Conservation (phyloP, 257 asterid species). For the Linderniella brevidens region DNA sequence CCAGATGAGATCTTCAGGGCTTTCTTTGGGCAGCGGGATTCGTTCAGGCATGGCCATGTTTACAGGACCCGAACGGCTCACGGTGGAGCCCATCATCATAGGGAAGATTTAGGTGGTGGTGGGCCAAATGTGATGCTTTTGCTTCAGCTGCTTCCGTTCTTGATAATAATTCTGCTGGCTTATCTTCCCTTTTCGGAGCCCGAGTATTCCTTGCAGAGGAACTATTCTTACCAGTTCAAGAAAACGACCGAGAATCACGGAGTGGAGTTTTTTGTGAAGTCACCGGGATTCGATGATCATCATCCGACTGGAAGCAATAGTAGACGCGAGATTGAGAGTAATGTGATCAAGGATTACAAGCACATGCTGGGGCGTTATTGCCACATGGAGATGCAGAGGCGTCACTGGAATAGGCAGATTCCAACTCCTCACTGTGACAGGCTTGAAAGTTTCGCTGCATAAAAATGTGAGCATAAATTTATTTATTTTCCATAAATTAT, state of each 20-base stretch:
- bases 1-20: constrained; percentile 92
- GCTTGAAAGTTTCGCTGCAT: constrained; percentile 51
- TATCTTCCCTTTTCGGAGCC: constrained; percentile 97
- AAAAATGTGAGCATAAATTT: constrained; percentile 14
- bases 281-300: constrained; percentile 45
- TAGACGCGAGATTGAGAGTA: constrained; percentile 40
- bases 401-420: constrained; percentile 78
- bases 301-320: constrained; percentile 52
- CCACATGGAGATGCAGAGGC: constrained; percentile 91
- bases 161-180: constrained; percentile 74
- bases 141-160: constrained; percentile 72
- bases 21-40: constrained; percentile 60
- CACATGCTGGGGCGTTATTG: constrained; percentile 81
- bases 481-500: too few relatives aligned
- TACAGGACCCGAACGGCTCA: constrained; percentile 47
- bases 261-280: constrained; percentile 71
- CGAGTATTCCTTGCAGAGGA: constrained; percentile 82
- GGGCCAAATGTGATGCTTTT: constrained; percentile 59
- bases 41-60: constrained; percentile 54
- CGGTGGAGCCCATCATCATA: constrained; percentile 27
- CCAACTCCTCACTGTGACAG: constrained; percentile 74
- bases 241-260: constrained; percentile 57
- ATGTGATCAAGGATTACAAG: constrained; percentile 66
- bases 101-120: constrained; percentile 53
- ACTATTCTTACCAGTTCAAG: constrained; percentile 62